These are phyloP conservation scores for Trichoderma reesei DNA, from an alignment of 495 filamentous ascomycete species.

Conservation along the genomic window DNA sequence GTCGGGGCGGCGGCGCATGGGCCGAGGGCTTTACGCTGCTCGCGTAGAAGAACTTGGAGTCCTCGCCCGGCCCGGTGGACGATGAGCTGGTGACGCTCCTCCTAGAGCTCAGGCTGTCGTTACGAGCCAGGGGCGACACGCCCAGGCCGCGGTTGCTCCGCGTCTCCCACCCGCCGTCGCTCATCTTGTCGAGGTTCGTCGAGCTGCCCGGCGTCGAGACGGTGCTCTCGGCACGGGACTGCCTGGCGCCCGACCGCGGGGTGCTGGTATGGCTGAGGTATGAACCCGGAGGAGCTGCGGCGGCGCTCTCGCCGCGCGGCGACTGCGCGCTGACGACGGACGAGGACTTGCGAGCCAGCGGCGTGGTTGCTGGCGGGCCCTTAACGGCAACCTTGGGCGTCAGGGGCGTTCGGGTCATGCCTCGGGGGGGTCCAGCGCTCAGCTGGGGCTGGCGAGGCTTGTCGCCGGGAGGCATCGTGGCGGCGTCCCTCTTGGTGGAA, in stretches of 20 bases:
- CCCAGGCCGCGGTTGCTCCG: slow-evolving; percentile 23
- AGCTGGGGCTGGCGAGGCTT: slow-evolving; percentile 27
- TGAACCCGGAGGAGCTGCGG: not conserved
- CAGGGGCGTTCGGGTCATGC: slow-evolving; percentile 30
- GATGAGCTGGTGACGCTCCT: slow-evolving; percentile 22
- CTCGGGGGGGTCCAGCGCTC: slow-evolving; percentile 26
- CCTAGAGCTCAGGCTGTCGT: slow-evolving; percentile 20
- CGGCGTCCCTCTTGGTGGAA: slow-evolving; percentile 6
- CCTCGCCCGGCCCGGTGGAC: not conserved
- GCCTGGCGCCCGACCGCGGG: slow-evolving; percentile 59
- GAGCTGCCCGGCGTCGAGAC: slow-evolving; percentile 51
- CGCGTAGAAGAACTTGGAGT: slow-evolving; percentile 58
- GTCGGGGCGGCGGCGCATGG: slow-evolving; percentile 18
- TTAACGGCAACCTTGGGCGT: slow-evolving; percentile 37
- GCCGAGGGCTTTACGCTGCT: slow-evolving; percentile 43
- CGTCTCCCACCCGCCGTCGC: slow-evolving; percentile 28
- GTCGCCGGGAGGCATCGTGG: slow-evolving; percentile 14
- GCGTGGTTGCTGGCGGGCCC: slow-evolving; percentile 25
- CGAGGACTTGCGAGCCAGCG: slow-evolving; percentile 17
- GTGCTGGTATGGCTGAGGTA: slow-evolving; percentile 45
- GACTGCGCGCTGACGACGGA: not conserved
- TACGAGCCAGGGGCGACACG: slow-evolving; percentile 21
- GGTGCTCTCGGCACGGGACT: slow-evolving; percentile 53
- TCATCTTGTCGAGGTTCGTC: slow-evolving; percentile 32
- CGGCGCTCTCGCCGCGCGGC: not conserved